A percentile compares a stretch with the other conserved stretches of the same genome.
phyloP scores from a whole-genome alignment of 441 rosid genomes.

The Melastoma candidum region DNA sequence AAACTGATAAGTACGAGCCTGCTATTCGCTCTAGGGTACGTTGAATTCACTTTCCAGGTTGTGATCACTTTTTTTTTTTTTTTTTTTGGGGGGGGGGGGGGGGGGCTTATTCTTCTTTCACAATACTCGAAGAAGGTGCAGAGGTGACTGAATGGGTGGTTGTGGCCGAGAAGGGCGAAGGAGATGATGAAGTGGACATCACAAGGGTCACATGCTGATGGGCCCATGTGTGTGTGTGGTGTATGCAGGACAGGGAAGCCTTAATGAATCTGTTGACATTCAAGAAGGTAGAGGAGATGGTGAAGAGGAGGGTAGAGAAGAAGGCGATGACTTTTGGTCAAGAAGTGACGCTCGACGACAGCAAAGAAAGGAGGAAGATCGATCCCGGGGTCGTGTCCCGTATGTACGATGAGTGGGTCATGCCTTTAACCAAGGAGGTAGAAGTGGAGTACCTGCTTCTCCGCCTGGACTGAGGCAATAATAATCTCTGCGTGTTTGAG shows the following conservation, averaged over 20 bases:
- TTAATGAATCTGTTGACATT: conserved; percentile 70
- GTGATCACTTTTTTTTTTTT: no score
- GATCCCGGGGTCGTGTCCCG: conserved; percentile 53
- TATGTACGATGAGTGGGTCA: conserved; percentile 73
- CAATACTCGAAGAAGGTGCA: no score
- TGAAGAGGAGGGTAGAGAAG: conserved; percentile 71
- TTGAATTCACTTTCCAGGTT: neutral
- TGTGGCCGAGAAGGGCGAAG: no score
- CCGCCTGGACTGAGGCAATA: conserved; percentile 44
- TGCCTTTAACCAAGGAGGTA: conserved; percentile 71
- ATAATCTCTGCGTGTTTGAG: no score
- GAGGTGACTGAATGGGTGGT: no score
- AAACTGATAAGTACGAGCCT: conserved; percentile 59
- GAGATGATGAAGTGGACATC: no score
- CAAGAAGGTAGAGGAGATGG: conserved; percentile 55
- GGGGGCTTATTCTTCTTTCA: neutral
- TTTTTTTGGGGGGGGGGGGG: no score
- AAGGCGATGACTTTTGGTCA: conserved; percentile 64
- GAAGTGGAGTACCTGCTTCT: conserved; percentile 75
- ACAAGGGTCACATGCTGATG: no score
- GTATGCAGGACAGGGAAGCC: conserved; percentile 49
- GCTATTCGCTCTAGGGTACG: conserved; percentile 61
- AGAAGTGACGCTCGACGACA: conserved; percentile 30
- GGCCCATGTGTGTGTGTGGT: neutral
- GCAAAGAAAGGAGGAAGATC: conserved; percentile 32